Base-by-base conservation (phyloP, 2,329 filamentous ascomycete species). In the Botryosphaeria agaves region DNA sequence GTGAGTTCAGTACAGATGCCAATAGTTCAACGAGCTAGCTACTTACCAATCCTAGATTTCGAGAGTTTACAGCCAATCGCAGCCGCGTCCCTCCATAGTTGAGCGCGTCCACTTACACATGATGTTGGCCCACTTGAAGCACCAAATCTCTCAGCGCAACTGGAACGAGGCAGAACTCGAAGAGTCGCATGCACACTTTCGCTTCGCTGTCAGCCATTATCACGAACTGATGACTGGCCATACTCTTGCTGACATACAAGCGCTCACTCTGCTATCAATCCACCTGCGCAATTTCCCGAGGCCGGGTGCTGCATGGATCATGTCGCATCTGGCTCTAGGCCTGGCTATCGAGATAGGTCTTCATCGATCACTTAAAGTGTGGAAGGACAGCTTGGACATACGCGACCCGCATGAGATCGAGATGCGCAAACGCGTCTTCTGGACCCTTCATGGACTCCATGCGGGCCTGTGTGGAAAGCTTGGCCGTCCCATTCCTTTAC, bases 201-300 rank as follows among this genome's bases (percentile, higher is more conserved):
- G 84, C 43, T 87, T 75, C 45, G 66, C 75, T 1, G 53, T 85
- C 26, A 70, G 69, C 45, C 72, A 75, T 48, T 72, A 78, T 39
- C 75, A 70, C 37, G 60, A 80, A 28, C 55, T 91, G 3, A 53
- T 70, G 9, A 59, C 59, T 5, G 69, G 71, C 12, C 68, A 68
- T 33, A 71, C 69, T 0, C 53, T 84, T 9, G 59, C 70, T 27
- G 70, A 80, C 30, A 62, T 84, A 5, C 80, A 89, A 49, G 81
- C 78, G 3, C 50, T 89, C 42, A 62, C 73, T 7, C 57, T 89
- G 53, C 70, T 91, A 12, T 73, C 72, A 34, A 55, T 69, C 3
- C 78, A 87, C 47, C 67, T 81, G 3, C 72, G 82, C 35, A 73
- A 72, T 30, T 84, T 89, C 34, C 78, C 80, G 18, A 83, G 85